Evolutionary conservation across 352 stramenopile genomes (phyloP), one percentile per base, ranked within the genome.

Genomic region (Phytophthora pluvialis): DNA sequence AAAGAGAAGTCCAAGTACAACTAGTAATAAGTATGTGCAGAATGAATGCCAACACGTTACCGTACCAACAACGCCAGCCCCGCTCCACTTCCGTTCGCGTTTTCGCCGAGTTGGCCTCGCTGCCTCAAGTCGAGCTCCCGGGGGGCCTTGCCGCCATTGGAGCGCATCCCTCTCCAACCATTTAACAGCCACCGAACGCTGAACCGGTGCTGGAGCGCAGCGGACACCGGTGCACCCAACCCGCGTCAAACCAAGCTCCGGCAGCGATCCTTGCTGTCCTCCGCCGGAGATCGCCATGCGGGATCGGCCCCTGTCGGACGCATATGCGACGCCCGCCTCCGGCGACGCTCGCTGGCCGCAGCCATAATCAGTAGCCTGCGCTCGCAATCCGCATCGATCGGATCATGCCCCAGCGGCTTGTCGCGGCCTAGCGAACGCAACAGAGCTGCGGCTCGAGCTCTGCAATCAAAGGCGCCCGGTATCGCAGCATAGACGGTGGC

Each of bases 41-140:
- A 71, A 75, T 59, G 60, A 71, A 71, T 67, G 54, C 67, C 43
- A 52, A 36, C 52, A 55, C 51, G 51, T 65, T 56, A 57, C 50
- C 28, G 44, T 47, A 50, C 35, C 35, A 54, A 5, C 18, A 43
- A 35, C n/a, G 9, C 35, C 31, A 35, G n/a, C 31, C 31, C 31
- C 5, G 31, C 31, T 35, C 4, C 35, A 64, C 18, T 15, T 21
- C 11, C 6, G 15, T 36, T 42, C 29, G 18, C 15, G 46, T 21
- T 49, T 21, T 46, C 25, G 15, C 36, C 33, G 10, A 32, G 31
- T 56, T 64, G 21, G 35, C 5, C 35, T 51, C 28, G 16, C 26
- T 46, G 32, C 46, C 31, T 29, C 32, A 59, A 59, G 3, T 29
- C n/a, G 33, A 35, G 25, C 43, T 49, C 43, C 21, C 25, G 15